These are phyloP conservation scores for Aureobasidium sp. DNA, from an alignment of 2,329 filamentous ascomycete species.

Conservation along the genomic window DNA sequence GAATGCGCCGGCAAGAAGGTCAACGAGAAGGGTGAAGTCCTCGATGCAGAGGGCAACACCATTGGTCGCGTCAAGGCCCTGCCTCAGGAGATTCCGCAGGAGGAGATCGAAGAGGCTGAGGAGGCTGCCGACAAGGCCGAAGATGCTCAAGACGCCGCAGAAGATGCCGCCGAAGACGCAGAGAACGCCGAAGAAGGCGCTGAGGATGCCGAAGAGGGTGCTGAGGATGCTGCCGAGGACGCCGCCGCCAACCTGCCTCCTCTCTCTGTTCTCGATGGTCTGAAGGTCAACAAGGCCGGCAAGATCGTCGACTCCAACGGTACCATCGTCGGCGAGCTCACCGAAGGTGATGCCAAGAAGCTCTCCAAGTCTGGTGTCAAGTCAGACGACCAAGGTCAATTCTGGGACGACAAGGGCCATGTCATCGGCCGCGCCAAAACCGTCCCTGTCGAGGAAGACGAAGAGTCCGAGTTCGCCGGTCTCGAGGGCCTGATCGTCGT, in stretches of 20 bases:
- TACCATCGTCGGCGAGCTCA: slow-evolving; percentile 40
- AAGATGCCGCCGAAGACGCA: slow-evolving; percentile 27
- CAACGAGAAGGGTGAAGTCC: slow-evolving; percentile 56
- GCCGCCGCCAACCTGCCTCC: slow-evolving; percentile 34
- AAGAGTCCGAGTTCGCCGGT: slow-evolving; percentile 43
- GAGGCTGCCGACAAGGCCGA: slow-evolving; percentile 24
- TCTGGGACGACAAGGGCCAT: slow-evolving; percentile 47
- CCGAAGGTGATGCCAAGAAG: slow-evolving; percentile 46
- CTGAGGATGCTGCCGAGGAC: slow-evolving; percentile 27
- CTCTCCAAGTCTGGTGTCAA: slow-evolving; percentile 41
- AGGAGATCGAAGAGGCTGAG: slow-evolving; percentile 26
- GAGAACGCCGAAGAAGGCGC: slow-evolving; percentile 24
- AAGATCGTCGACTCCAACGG: slow-evolving; percentile 42
- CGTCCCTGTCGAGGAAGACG: slow-evolving; percentile 39
- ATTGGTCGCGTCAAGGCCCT: slow-evolving; percentile 53
- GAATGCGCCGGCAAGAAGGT: slow-evolving; percentile 59
- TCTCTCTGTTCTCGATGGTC: slow-evolving; percentile 42
- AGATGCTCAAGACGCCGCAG: slow-evolving; percentile 29
- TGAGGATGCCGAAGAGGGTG: slow-evolving; percentile 23
- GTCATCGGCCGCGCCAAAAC: slow-evolving; percentile 44
- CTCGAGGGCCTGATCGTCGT: slow-evolving; percentile 43
- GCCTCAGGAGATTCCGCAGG: slow-evolving; percentile 32
- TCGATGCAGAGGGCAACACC: slow-evolving; percentile 56
- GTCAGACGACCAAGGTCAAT: slow-evolving; percentile 40
- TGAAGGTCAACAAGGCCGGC: slow-evolving; percentile 43